phyloP scores from a whole-genome alignment of 202 grass and related monocot species.

The Saccharum hybrid region DNA sequence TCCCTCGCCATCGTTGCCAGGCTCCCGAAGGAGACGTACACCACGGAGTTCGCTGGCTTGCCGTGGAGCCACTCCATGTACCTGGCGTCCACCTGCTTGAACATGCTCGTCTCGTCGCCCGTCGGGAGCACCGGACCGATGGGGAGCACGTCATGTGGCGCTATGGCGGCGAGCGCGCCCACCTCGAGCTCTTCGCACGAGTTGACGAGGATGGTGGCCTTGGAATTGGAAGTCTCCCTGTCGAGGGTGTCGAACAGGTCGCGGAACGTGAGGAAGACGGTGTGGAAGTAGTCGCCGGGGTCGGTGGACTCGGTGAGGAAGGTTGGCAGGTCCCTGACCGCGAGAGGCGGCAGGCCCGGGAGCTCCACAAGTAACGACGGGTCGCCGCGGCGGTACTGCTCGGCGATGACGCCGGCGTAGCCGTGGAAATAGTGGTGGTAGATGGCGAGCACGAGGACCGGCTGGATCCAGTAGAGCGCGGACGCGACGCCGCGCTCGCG shows the following conservation, averaged over 20 bases:
- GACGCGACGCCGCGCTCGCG: constrained; percentile 44
- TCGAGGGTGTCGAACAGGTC: constrained; percentile 43
- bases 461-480: constrained; percentile 78
- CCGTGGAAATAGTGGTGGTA: constrained; percentile 73
- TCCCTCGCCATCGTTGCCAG: constrained; percentile 28
- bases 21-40: constrained; percentile 78
- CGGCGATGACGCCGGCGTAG: constrained; percentile 34
- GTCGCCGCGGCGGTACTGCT: constrained; percentile 31
- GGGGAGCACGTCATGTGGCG: constrained; percentile 42
- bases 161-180: constrained; percentile 38
- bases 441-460: constrained; percentile 58
- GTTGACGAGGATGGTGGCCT: constrained; percentile 50
- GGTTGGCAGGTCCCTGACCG: constrained; percentile 52
- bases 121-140: constrained; percentile 60
- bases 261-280: constrained; percentile 30
- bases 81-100: constrained; percentile 53
- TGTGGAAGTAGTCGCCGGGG: constrained; percentile 6
- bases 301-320: constrained; percentile 50
- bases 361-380: constrained; percentile 44
- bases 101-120: constrained; percentile 45
- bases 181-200: constrained; percentile 59
- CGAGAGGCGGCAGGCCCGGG: constrained; percentile 46
- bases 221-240: neutral
- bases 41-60: constrained; percentile 51
- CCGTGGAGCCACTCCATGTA: constrained; percentile 74